These are phyloP conservation scores for Talaromyces sp. DNA, from an alignment of 2,329 filamentous ascomycete species.

Conservation along the genomic window DNA sequence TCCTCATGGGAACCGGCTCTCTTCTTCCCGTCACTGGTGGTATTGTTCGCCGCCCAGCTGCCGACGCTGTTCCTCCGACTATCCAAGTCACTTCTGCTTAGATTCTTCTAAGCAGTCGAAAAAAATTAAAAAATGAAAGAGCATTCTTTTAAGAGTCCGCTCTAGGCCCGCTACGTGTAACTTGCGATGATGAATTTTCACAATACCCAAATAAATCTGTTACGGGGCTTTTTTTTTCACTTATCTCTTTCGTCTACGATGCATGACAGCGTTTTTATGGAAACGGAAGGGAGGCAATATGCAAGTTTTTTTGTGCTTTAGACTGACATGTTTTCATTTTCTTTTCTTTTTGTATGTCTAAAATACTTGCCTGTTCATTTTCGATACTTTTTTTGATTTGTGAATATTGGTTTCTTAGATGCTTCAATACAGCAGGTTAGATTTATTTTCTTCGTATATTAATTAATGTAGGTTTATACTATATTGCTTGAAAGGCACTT, in stretches of 20 bases:
- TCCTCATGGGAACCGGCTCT: slow-evolving; percentile 69
- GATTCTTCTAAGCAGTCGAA: neutral
- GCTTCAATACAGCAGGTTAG: slow-evolving; percentile 1
- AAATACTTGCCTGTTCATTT: slow-evolving; percentile 16
- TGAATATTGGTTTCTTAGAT: slow-evolving; percentile 9
- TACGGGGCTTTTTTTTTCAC: neutral
- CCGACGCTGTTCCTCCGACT: slow-evolving; percentile 35
- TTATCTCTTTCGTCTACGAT: slow-evolving; percentile 9
- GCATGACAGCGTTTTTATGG: slow-evolving; percentile 11
- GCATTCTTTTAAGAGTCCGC: neutral
- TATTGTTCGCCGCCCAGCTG: slow-evolving; percentile 74
- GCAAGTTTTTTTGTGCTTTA: slow-evolving; percentile 10
- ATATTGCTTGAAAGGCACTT: neutral
- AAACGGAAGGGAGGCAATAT: slow-evolving; percentile 10
- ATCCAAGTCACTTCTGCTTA: slow-evolving; percentile 12
- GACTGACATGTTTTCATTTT: slow-evolving; percentile 12
- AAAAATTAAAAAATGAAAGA: slow-evolving; percentile 1
- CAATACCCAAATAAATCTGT: slow-evolving; percentile 2
- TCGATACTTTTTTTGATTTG: slow-evolving; percentile 12
- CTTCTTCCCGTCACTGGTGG: slow-evolving; percentile 85
- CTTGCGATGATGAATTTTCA: slow-evolving; percentile 5
- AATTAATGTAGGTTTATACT: neutral
- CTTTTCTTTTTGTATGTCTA: slow-evolving; percentile 16
- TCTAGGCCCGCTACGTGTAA: neutral
- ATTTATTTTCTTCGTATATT: neutral